Evolutionary conservation across 306 rosid species (phyloP).

Genomic region (Corylus avellana): DNA sequence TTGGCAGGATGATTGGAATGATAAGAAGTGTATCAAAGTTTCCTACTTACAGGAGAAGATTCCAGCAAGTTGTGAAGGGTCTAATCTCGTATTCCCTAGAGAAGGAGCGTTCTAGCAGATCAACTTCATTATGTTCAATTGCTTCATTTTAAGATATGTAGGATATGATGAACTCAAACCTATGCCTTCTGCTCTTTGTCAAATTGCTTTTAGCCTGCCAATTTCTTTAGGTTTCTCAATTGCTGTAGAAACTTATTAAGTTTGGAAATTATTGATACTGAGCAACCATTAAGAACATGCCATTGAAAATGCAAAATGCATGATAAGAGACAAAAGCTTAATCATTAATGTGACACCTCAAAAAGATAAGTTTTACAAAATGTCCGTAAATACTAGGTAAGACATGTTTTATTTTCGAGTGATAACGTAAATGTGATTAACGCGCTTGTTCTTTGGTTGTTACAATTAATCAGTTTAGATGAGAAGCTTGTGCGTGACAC

Average conservation of each 20-base stretch:
- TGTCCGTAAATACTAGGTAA: too few relatives aligned
- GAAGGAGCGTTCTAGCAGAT: conserved; percentile 34
- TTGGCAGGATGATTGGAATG: conserved; percentile 82
- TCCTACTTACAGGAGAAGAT: conserved; percentile 76
- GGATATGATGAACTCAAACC: conserved; percentile 11
- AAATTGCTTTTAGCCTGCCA: conserved; percentile 24
- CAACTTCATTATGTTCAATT: conserved; percentile 37
- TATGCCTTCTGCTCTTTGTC: conserved; percentile 13
- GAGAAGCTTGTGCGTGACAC: too few relatives aligned
- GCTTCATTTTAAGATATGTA: conserved; percentile 54
- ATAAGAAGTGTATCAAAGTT: conserved; percentile 61
- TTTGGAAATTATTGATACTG: not conserved
- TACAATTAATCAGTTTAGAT: too few relatives aligned
- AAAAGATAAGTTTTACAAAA: too few relatives aligned
- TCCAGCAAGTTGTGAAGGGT: conserved; percentile 63
- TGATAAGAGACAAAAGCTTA: too few relatives aligned
- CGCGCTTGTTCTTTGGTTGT: too few relatives aligned
- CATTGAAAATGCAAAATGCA: too few relatives aligned
- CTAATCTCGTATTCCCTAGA: conserved; percentile 37
- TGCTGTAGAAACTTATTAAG: conserved; percentile 20
- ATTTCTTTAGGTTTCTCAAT: conserved; percentile 21
- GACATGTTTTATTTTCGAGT: too few relatives aligned
- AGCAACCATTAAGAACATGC: not conserved
- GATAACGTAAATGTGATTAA: too few relatives aligned
- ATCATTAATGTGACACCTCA: too few relatives aligned